A percentile compares a stretch with the other conserved stretches of the same genome.
Conservation (phyloP, 2,329 filamentous ascomycete genomes). For the Xylaria sp. region DNA sequence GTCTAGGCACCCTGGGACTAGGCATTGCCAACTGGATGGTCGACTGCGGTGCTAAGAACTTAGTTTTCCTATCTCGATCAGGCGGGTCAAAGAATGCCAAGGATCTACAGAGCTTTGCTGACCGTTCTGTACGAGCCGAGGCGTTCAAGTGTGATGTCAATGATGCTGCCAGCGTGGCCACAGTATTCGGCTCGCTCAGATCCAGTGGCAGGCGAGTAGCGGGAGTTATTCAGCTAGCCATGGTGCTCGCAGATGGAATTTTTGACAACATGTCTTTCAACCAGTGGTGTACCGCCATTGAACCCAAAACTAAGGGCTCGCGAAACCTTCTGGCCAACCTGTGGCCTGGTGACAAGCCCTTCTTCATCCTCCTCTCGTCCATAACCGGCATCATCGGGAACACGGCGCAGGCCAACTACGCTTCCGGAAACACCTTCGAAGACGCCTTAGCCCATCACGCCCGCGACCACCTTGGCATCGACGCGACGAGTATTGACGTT, state of each 20-base stretch:
- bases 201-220: background rate
- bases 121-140: slow-evolving; percentile 1
- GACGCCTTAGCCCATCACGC: slow-evolving; percentile 16
- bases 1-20: slow-evolving; percentile 11
- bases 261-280: slow-evolving; percentile 13
- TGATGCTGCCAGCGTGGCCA: background rate
- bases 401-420: slow-evolving; percentile 17
- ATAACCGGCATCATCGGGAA: slow-evolving; percentile 13
- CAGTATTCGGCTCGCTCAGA: background rate
- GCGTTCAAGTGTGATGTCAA: slow-evolving; percentile 16
- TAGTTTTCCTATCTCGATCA: slow-evolving; percentile 26
- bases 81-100: background rate
- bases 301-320: slow-evolving; percentile 2
- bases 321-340: slow-evolving; percentile 3
- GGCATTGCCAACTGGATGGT: slow-evolving; percentile 15
- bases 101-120: slow-evolving; percentile 7
- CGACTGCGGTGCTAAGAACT: slow-evolving; percentile 6
- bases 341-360: slow-evolving; percentile 8
- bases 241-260: slow-evolving; percentile 16
- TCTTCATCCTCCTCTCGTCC: slow-evolving; percentile 18
- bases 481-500: slow-evolving; percentile 10
- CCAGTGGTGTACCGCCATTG: slow-evolving; percentile 8
- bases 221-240: slow-evolving; percentile 15
- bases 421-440: slow-evolving; percentile 11
- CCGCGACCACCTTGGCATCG: slow-evolving; percentile 3